These are phyloP conservation scores for Polytrichum formosum DNA, from an alignment of 225 moss, liverwort and hornwort species.

Conservation along the genomic window DNA sequence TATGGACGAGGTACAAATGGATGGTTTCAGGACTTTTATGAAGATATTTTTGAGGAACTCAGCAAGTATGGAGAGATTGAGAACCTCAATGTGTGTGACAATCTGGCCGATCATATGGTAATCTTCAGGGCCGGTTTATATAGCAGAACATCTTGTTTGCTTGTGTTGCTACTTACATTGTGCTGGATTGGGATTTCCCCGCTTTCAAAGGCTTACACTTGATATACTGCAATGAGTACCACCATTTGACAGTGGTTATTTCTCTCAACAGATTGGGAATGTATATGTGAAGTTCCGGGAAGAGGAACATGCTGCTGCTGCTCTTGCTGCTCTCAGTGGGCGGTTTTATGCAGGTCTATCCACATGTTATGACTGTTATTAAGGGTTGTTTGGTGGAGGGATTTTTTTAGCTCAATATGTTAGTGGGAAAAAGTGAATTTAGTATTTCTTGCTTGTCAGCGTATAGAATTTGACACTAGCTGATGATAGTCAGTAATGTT, in stretches of 20 bases:
- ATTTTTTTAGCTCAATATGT: no score
- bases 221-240: no score
- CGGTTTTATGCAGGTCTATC: constrained; percentile 58
- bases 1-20: neutral
- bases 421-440: no score
- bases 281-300: constrained; percentile 70
- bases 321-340: constrained; percentile 58
- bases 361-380: neutral
- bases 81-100: constrained; percentile 62
- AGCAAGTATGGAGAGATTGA: constrained; percentile 75
- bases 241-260: neutral
- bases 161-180: no score
- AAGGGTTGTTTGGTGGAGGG: no score
- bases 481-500: no score
- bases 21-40: constrained; percentile 50
- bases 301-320: constrained; percentile 71
- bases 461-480: no score
- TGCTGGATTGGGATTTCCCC: no score
- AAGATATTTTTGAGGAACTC: constrained; percentile 66
- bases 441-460: no score
- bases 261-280: constrained; percentile 48
- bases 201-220: no score
- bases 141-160: no score
- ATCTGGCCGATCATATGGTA: constrained; percentile 66
- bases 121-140: no score